Evolutionary conservation across 306 rosid species (phyloP).

Genomic region (Pyrus pyrifolia): DNA sequence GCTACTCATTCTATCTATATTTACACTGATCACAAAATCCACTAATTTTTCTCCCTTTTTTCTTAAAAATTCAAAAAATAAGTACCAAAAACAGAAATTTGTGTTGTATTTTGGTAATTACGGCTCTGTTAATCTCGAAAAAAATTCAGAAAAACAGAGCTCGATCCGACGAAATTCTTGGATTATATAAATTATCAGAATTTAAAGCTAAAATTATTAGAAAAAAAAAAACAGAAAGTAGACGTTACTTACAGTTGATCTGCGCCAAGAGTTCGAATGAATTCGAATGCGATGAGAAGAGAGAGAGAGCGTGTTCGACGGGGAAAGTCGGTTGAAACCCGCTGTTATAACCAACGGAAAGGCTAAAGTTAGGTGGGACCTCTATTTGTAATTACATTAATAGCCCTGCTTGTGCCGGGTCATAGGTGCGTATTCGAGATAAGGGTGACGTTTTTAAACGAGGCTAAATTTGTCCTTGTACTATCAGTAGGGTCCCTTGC

Average conservation of each 20-base stretch:
- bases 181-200: not conserved
- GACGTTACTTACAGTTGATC: slow-evolving; percentile 40
- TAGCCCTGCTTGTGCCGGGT: slow-evolving; percentile 28
- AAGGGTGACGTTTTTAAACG: accelerated
- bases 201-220: not conserved
- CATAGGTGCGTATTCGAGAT: too few species aligned
- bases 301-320: not conserved
- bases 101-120: not conserved
- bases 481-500: slow-evolving; percentile 10
- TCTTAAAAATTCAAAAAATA: not conserved
- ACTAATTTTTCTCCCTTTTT: not conserved
- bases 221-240: not conserved
- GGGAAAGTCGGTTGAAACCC: not conserved
- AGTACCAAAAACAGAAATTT: not conserved
- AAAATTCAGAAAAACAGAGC: slow-evolving; percentile 21
- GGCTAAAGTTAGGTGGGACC: slow-evolving; percentile 5
- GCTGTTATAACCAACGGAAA: slow-evolving; percentile 14
- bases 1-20: slow-evolving; percentile 40
- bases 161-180: too few species aligned
- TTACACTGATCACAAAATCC: not conserved
- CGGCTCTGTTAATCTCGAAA: slow-evolving; percentile 16
- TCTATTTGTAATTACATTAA: slow-evolving; percentile 10
- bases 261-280: slow-evolving; percentile 21
- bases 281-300: not conserved
- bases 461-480: slow-evolving; percentile 23